Conservation (phyloP, 73 alveolate species). For the Uronychia binucleata region DNA sequence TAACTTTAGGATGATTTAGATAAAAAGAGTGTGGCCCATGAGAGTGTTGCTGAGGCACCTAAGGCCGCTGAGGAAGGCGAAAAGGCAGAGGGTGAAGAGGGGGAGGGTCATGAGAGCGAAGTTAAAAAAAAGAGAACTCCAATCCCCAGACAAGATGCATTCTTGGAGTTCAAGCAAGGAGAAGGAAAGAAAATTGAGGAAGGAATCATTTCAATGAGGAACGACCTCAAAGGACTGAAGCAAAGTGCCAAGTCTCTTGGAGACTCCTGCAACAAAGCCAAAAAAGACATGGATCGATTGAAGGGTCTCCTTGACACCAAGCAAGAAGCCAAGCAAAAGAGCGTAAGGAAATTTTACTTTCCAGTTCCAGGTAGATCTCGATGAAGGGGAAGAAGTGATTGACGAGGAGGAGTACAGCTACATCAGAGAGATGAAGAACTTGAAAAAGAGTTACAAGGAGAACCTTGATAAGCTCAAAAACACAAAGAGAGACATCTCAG, state of each 20-base stretch:
- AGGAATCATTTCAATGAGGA: slow-evolving; percentile 58
- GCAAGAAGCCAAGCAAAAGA: slow-evolving; percentile 80
- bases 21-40: slow-evolving; percentile 48
- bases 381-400: slow-evolving; percentile 66
- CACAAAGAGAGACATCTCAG: slow-evolving; percentile 76
- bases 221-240: slow-evolving; percentile 87
- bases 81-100: slow-evolving; percentile 5
- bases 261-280: slow-evolving; percentile 52
- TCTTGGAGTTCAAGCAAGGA: slow-evolving; percentile 78
- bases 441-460: slow-evolving; percentile 85
- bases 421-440: slow-evolving; percentile 88
- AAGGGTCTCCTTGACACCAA: slow-evolving; percentile 70
- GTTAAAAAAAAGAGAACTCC: slow-evolving; percentile 23
- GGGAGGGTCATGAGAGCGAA: not conserved
- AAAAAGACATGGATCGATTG: slow-evolving; percentile 60
- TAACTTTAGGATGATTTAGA: slow-evolving; percentile 18
- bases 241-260: slow-evolving; percentile 40
- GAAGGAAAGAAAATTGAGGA: slow-evolving; percentile 88
- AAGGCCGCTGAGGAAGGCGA: slow-evolving; percentile 12
- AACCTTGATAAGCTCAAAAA: slow-evolving; percentile 84
- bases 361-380: slow-evolving; percentile 40
- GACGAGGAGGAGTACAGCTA: slow-evolving; percentile 95
- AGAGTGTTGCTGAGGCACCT: slow-evolving; percentile 49
- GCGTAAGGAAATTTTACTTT: not conserved
- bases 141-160: slow-evolving; percentile 68